These are phyloP conservation scores for Cladorrhinum sp. DNA, from an alignment of 2,329 filamentous ascomycete genomes.

Conservation along the genomic window DNA sequence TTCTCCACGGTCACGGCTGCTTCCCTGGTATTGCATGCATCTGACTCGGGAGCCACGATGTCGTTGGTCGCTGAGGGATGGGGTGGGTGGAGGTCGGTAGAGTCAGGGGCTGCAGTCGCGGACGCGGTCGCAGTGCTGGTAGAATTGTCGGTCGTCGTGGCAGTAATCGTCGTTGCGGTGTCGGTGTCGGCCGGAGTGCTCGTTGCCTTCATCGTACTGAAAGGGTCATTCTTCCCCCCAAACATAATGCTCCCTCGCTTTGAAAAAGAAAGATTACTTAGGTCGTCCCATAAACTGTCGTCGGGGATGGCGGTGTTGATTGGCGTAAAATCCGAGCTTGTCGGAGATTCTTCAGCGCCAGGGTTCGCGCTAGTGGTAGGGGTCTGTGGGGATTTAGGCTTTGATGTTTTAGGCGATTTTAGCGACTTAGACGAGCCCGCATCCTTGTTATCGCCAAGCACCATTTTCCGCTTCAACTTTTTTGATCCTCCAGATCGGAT, in stretches of 20 bases:
- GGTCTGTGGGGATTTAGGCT: conserved; percentile 14
- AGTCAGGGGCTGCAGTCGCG: conserved; percentile 19
- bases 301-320: conserved; percentile 57
- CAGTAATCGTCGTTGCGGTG: conserved; percentile 6
- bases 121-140: background rate
- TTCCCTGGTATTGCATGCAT: conserved; percentile 2
- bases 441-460: conserved; percentile 25
- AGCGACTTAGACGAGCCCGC: conserved; percentile 22
- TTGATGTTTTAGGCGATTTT: conserved; percentile 28
- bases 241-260: conserved; percentile 64
- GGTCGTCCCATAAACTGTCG: conserved; percentile 57
- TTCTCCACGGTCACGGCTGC: conserved; percentile 20
- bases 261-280: conserved; percentile 57
- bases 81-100: conserved; percentile 14
- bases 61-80: background rate
- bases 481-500: conserved; percentile 21
- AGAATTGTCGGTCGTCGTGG: background rate
- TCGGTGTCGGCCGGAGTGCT: conserved; percentile 17
- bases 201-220: conserved; percentile 14
- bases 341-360: conserved; percentile 22
- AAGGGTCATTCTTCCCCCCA: conserved; percentile 41
- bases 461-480: conserved; percentile 24
- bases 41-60: background rate
- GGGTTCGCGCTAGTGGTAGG: conserved; percentile 14
- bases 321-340: conserved; percentile 42